Base-by-base conservation (phyloP, 768 basidiomycete genomes). In the Clitopilus hobsonii region DNA sequence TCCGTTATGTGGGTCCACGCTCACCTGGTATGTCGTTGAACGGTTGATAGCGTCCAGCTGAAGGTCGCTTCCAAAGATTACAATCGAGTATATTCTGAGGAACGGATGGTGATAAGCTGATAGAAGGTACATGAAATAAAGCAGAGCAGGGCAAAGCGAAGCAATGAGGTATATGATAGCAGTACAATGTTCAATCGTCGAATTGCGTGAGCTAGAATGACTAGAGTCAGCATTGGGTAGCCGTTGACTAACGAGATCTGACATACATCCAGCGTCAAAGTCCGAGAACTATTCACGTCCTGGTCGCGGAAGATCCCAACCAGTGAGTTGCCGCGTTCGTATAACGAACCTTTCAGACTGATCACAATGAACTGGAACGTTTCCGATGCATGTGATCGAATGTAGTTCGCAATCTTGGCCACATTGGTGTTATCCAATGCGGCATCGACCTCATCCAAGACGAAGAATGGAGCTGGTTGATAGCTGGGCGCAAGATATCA, bases 371-470 rank as follows among this genome's bases (percentile, higher is more conserved):
- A 98, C 68, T 98, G 95, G 79, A 98, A 96, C 1, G 76, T 69
- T 45, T 86, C 82, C 0, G 91, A 91, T 2, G 94, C 86, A 59
- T 95, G 92, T 11, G 80, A 72, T 2, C 90, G 83, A 60, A 97
- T 94, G 65, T 98, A 99, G 59, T 90, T 89, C 11, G 96, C 96
- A 28, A 98, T 85, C 67, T 94, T 93, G 30, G 92, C 91, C 2
- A 98, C 96, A 60, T 99, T 98, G n/a, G 94, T 97, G 67, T 98
- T 96, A 73, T 98, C 96, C 36, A 98, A 78, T 0, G 97, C 96
- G 10, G 97, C 97, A 61, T 98, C 96, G 23, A 97, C 94, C 71
- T 98, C 96, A 65, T 98, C 96, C n/a, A 98, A 78, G 13, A 98
- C 96, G 67, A 98, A 98, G 77, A 98, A 98, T 0, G 95, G 96